These are phyloP conservation scores for Clarireedia homoeocarpa DNA, from an alignment of 2,329 filamentous ascomycete species.

Conservation along the genomic window DNA sequence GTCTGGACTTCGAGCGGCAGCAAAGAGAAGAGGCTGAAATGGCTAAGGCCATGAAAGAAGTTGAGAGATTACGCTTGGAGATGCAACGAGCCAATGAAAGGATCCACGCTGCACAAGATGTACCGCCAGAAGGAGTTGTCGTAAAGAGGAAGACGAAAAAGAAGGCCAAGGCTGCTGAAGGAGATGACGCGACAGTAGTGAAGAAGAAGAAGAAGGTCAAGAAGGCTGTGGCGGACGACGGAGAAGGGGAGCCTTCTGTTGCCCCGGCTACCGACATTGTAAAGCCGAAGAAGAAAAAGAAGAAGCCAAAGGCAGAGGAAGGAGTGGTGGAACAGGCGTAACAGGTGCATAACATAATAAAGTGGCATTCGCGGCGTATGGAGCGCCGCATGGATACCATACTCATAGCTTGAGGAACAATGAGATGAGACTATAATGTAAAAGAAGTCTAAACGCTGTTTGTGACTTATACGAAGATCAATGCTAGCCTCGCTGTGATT, in stretches of 20 bases:
- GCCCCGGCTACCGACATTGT: slow-evolving; percentile 16
- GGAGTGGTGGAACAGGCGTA: slow-evolving; percentile 5
- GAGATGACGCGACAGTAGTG: slow-evolving; percentile 14
- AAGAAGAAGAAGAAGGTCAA: slow-evolving; percentile 46
- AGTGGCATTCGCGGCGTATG: slow-evolving; percentile 12
- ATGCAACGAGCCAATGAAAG: slow-evolving; percentile 80
- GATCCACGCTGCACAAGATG: slow-evolving; percentile 63
- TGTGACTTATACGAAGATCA: too few relatives aligned
- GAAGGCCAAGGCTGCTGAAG: slow-evolving; percentile 28
- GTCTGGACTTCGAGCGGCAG: slow-evolving; percentile 55
- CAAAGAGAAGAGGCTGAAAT: slow-evolving; percentile 81
- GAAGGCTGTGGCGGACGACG: slow-evolving; percentile 26
- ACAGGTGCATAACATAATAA: slow-evolving; percentile 2
- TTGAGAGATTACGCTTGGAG: slow-evolving; percentile 77
- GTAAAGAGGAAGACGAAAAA: slow-evolving; percentile 54
- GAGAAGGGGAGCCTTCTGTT: slow-evolving; percentile 14
- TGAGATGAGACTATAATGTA: background rate
- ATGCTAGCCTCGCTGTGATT: too few relatives aligned
- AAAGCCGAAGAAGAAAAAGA: slow-evolving; percentile 42
- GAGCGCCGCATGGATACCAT: slow-evolving; percentile 3
- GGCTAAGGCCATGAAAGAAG: slow-evolving; percentile 78
- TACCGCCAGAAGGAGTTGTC: slow-evolving; percentile 50
- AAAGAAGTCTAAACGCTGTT: background rate
- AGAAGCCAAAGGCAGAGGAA: slow-evolving; percentile 21
- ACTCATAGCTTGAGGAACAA: background rate